Evolutionary conservation across 768 basidiomycete species (phyloP).

Genomic region (Tulasnella sp.): DNA sequence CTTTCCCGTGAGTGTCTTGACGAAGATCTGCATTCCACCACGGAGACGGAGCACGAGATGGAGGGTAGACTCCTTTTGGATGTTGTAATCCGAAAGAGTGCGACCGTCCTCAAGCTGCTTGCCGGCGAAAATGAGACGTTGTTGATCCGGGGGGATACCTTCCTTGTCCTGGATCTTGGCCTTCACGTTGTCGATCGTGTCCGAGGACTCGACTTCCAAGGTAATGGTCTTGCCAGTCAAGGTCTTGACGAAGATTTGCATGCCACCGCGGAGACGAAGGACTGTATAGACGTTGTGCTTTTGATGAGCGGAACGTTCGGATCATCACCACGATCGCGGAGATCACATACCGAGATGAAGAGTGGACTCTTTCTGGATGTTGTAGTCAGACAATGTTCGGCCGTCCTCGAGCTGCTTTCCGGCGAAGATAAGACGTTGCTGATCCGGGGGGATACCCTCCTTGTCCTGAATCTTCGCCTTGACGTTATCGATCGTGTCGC

Average conservation of each 20-base stretch:
- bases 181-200: slow-evolving; percentile 36
- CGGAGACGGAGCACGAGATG: slow-evolving; percentile 34
- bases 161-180: slow-evolving; percentile 24
- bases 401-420: slow-evolving; percentile 91
- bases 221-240: slow-evolving; percentile 36
- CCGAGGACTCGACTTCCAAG: slow-evolving; percentile 36
- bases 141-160: slow-evolving; percentile 31
- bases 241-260: slow-evolving; percentile 49
- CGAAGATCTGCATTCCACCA: slow-evolving; percentile 55
- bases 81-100: slow-evolving; percentile 50
- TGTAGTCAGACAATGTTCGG: slow-evolving; percentile 57
- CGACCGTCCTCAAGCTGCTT: slow-evolving; percentile 93
- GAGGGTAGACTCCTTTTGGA: slow-evolving; percentile 33
- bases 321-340: too few relatives aligned
- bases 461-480: slow-evolving; percentile 25
- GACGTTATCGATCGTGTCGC: slow-evolving; percentile 36
- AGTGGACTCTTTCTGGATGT: slow-evolving; percentile 35
- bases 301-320: slow-evolving; percentile 12
- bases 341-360: slow-evolving; percentile 36
- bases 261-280: slow-evolving; percentile 34
- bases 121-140: slow-evolving; percentile 62
- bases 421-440: slow-evolving; percentile 53
- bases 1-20: slow-evolving; percentile 22
- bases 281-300: too few relatives aligned
- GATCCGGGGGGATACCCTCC: slow-evolving; percentile 28